Evolutionary conservation across 2,329 filamentous ascomycete species (phyloP), one percentile per base, ranked within the genome.

Genomic region (Fusarium algeriense): DNA sequence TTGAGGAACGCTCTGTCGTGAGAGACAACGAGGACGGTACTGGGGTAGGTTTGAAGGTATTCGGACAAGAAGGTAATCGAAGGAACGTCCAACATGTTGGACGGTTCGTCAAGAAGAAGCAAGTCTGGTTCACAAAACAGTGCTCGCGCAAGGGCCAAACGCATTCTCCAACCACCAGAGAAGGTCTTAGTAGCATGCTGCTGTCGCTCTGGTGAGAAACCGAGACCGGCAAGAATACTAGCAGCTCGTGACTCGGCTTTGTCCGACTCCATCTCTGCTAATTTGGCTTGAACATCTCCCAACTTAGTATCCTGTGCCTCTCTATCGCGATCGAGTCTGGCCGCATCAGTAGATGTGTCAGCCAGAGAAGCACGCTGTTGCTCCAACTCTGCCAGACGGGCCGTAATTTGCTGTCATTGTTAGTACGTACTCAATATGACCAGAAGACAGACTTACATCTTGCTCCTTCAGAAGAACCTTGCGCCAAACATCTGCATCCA

Each of bases 61-160:
- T 95, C 95, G 50, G 95, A 93, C 80, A 99, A 88, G 89, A 98
- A 99, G 61, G 96, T 97, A 79, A 99, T 98, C 28, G 96, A 98
- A n/a, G 96, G 96, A 63, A 99, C 96, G 83, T 98, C 96, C 93
- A 99, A 94, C 95, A 98, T 98, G 90, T 98, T 98, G 60, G 95
- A 98, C 84, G 96, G 96, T 90, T 99, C 96, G 85, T 99, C 96
- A 75, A 99, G 94, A 80, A 99, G 88, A 65, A 99, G 85, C 56
- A 99, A 86, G 83, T 99, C 96, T 45, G 96, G 96, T 81, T 99
- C 96, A 84, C 96, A 99, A 86, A 99, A 99, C 38, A 99, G 89
- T 17, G 96, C 96, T 87, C 96, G 88, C 15, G 96, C 96, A 69
- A 99, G 88, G 17, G 96, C 96, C 78, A 99, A 85, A 86, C 96